These are phyloP conservation scores for Cutaneotrichosporon sp. DNA, from an alignment of 1,284 basidiomycete genomes.

Conservation along the genomic window DNA sequence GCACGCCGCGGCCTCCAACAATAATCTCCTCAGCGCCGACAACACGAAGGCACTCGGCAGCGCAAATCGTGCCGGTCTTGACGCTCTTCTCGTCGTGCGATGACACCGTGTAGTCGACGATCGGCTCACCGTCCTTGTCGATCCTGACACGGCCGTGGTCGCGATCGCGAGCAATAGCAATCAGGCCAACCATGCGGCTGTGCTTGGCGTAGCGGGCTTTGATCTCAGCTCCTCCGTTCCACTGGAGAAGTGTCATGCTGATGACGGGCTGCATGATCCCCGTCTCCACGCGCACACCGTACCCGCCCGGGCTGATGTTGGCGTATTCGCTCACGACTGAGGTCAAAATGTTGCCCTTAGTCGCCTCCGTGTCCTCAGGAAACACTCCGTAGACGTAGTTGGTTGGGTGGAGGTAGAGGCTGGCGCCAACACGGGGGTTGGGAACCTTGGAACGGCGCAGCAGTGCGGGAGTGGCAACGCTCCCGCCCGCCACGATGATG, in stretches of 20 bases:
- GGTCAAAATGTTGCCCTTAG: conserved; percentile 52
- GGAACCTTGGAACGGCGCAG: conserved; percentile 48
- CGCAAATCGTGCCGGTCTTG: conserved; percentile 44
- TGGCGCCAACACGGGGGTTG: conserved; percentile 50
- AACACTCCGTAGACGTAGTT: conserved; percentile 49
- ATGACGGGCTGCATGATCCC: conserved; percentile 48
- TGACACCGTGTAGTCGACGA: conserved; percentile 47
- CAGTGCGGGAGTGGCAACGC: conserved; percentile 50
- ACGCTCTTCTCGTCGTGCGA: conserved; percentile 44
- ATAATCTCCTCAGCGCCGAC: conserved; percentile 49
- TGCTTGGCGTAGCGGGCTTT: conserved; percentile 42
- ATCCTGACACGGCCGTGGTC: conserved; percentile 42
- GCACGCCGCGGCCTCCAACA: conserved; percentile 41
- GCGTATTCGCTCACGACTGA: conserved; percentile 44
- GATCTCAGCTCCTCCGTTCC: conserved; percentile 40
- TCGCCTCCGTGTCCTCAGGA: conserved; percentile 48
- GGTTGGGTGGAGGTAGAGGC: conserved; percentile 51
- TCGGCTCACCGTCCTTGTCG: conserved; percentile 42
- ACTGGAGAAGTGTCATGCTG: conserved; percentile 42
- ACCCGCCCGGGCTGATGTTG: conserved; percentile 38
- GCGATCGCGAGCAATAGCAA: conserved; percentile 28
- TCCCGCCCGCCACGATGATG: conserved; percentile 48
- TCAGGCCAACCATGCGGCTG: conserved; percentile 22
- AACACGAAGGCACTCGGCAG: conserved; percentile 46
- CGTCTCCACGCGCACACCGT: conserved; percentile 52